Base-by-base conservation (phyloP, 2,329 filamentous ascomycete genomes). In the Cadophora sp. region DNA sequence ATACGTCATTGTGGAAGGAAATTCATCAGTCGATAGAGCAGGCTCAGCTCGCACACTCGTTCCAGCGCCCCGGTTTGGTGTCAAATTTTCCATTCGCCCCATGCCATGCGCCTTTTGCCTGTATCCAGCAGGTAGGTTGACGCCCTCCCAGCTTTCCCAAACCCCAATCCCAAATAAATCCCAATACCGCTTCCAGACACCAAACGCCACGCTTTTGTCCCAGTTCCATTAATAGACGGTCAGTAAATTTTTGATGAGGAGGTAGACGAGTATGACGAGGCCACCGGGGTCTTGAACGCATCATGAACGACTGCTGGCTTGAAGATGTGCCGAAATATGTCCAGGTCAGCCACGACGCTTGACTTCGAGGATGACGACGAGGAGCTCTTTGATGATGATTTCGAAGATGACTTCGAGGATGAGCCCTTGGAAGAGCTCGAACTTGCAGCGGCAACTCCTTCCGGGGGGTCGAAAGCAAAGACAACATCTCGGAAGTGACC, bases 391-490 rank as follows among this genome's bases (percentile, higher is more conserved):
- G 66, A 65, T 22, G 68, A 59, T 11, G 71, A 72, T 5, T 62
- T 62, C 16, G 69, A 68, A 3, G 71, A 67, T 41, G 65, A 64
- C 24, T 62, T 68, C 7, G 68, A 70, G 5, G 66, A 56, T 7
- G 64, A 58, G 16, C 64, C 64, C 14, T 66, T 70, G 6, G 72
- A 73, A 6, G 63, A 65, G 24, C 75, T 70, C 85, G 68, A 84
- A 74, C 62, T 80, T 80, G 59, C 33, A n/a, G 80, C 77, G 0
- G 85, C 87, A 75, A 86, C 83, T 6, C 72, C 73, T 58, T 76
- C 74, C 4, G 81, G 78, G 66, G 89, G 85, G 70, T 90, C 87
- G 70, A 91, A 90, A 14, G 87, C 85, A 74, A 91, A 91, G 6
- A 87, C 83, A 39, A 90, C 85, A 70, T 86, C 84, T 62, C 81